phyloP scores from a whole-genome alignment of 257 asterid genomes.

The Penstemon davidsonii region DNA sequence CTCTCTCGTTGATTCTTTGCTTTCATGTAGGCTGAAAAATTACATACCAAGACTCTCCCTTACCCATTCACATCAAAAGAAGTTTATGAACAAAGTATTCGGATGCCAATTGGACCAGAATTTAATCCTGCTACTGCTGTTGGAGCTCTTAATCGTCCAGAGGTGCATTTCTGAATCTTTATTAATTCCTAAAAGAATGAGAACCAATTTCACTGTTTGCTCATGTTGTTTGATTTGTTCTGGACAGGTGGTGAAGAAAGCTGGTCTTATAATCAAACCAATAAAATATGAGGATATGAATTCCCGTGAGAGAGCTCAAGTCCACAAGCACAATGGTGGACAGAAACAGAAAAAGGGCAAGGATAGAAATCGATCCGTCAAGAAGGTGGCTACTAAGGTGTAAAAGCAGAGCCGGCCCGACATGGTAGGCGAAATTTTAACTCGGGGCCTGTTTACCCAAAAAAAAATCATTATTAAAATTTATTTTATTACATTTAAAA shows the following conservation, averaged over 20 bases:
- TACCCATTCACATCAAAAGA: constrained; percentile 81
- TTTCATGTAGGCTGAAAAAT: constrained; percentile 71
- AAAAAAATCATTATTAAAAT: no score
- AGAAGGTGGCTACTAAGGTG: constrained; percentile 28
- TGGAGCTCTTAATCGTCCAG: constrained; percentile 91
- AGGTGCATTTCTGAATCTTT: constrained; percentile 41
- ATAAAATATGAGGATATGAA: constrained; percentile 59
- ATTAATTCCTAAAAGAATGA: background rate
- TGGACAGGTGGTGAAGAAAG: constrained; percentile 75
- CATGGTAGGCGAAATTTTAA: no score
- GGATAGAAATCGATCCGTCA: constrained; percentile 27
- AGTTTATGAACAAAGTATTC: constrained; percentile 77
- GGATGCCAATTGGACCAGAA: constrained; percentile 96
- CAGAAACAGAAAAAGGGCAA: constrained; percentile 46
- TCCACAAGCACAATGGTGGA: constrained; percentile 27
- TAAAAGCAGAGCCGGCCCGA: background rate
- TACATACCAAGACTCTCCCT: constrained; percentile 79
- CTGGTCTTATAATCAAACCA: constrained; percentile 79
- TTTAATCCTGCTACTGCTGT: constrained; percentile 68
- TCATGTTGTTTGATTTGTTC: constrained; percentile 9
- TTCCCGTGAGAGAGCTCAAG: constrained; percentile 48
- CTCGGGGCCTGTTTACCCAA: no score
- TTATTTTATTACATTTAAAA: no score
- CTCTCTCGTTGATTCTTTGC: background rate
- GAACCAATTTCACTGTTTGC: background rate